Base-by-base conservation (phyloP, 352 stramenopile genomes). In the Globisporangium orthogonon region DNA sequence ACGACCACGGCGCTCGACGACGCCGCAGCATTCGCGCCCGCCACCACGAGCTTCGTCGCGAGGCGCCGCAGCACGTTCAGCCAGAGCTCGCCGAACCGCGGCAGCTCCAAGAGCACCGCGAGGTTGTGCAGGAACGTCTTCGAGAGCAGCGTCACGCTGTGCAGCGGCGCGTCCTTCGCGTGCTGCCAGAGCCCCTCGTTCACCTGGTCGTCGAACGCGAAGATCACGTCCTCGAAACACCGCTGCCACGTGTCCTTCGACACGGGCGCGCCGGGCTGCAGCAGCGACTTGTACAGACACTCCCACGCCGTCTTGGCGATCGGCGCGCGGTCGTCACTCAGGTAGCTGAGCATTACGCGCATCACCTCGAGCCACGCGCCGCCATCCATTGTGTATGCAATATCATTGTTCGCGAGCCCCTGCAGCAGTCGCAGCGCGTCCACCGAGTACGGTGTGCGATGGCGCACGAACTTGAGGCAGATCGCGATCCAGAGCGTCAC, bases 121-220 rank as follows among this genome's bases (percentile, higher is more conserved):
- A 95, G 64, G 45, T 95, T 87, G 71, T 95, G 84, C 18, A 95
- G 64, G 52, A 95, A 95, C 30, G 84, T 91, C 71, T 95, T 95
- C 7, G 85, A 91, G 33, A 95, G 54, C 45, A 95, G 56, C 37
- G 85, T 95, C 33, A 92, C 78, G 33, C 83, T 93, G 71, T 92
- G 87, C 2, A 95, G 64, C 47, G 74, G 69, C 7, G 79, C 82
- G 46, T 95, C 83, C 10, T 80, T 81, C 33, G 76, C 65, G 62
- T 78, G 71, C 5, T 66, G 62, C 63, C 75, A 78, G 43, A 71
- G 63, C 14, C 77, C 71, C 45, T 85, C 76, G 43, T 73, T 81
- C 17, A 89, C 78, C 51, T 91, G 82, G 58, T 95, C 78, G 52
- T 95, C 85, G 58, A 95, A 91, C 40, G 85, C 78, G 56, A 93